A percentile compares a stretch with the other conserved stretches of the same genome.
These are phyloP conservation scores for Croton setiger DNA, from an alignment of 441 rosid species.

Conservation along the genomic window DNA sequence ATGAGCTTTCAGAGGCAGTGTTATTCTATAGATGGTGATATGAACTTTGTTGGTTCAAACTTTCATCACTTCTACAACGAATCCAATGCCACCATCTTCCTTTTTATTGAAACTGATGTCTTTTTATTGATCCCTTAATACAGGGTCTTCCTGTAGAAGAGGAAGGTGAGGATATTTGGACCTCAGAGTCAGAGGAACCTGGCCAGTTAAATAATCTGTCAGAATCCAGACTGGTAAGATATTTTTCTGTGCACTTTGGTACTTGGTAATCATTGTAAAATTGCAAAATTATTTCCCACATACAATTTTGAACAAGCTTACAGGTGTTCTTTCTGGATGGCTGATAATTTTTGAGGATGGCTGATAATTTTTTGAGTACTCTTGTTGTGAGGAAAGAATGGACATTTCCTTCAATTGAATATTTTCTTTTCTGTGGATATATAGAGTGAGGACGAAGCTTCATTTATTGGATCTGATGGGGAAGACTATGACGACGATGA, in stretches of 20 bases:
- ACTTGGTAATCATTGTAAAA: background rate
- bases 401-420: conserved; percentile 9
- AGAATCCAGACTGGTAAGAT: conserved; percentile 33
- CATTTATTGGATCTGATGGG: conserved; percentile 30
- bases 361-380: background rate
- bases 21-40: background rate
- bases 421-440: conserved; percentile 13
- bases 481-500: conserved; percentile 30
- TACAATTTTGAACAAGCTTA: background rate
- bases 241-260: conserved; percentile 13
- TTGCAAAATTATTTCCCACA: background rate
- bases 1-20: background rate
- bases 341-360: background rate
- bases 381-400: conserved; percentile 9
- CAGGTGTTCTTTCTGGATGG: background rate
- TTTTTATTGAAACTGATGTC: conserved; percentile 7
- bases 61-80: background rate
- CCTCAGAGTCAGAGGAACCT: conserved; percentile 28
- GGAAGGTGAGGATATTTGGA: conserved; percentile 28
- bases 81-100: background rate
- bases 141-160: conserved; percentile 41
- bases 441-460: conserved; percentile 54
- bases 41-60: background rate
- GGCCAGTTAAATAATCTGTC: conserved; percentile 29
- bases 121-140: conserved; percentile 9